Evolutionary conservation across 75 land plant genomes (phyloP).

Genomic region (Selaginella moellendorffii): DNA sequence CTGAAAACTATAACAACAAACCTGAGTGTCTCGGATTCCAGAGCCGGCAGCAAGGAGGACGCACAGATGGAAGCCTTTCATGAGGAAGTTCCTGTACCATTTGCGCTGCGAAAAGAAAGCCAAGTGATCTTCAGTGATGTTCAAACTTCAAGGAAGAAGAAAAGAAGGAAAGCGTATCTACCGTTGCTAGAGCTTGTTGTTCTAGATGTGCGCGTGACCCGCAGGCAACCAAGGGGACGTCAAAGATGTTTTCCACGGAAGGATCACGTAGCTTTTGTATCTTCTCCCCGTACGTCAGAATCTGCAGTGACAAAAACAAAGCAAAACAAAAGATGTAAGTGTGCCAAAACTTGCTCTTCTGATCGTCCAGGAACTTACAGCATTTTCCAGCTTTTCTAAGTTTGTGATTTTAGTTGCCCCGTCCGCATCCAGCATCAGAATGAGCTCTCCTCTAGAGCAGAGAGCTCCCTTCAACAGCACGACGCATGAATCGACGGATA

Average conservation of each 20-base stretch:
- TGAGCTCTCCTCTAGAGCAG: constrained; percentile 82
- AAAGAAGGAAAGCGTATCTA: no score
- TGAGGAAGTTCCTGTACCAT: constrained; percentile 92
- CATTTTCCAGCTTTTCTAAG: constrained; percentile 77
- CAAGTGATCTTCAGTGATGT: not conserved
- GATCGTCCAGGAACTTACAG: constrained; percentile 33
- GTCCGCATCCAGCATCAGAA: constrained; percentile 96
- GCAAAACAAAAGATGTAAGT: no score
- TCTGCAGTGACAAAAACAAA: not conserved
- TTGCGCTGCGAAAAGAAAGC: constrained; percentile 51
- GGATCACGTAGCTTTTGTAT: not conserved
- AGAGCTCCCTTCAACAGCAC: constrained; percentile 63
- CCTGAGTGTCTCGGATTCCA: constrained; percentile 92
- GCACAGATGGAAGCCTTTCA: constrained; percentile 94
- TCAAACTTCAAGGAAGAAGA: no score
- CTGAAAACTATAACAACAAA: constrained; percentile 6
- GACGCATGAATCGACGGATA: not conserved
- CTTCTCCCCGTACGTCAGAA: not conserved
- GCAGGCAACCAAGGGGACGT: constrained; percentile 54
- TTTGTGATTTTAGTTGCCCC: constrained; percentile 89
- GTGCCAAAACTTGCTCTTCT: no score
- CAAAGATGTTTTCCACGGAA: constrained; percentile 16
- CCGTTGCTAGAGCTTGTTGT: constrained; percentile 84
- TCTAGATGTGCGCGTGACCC: constrained; percentile 99
- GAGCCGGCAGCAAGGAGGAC: constrained; percentile 85